Conservation (phyloP, 108 stramenopile genomes). For the Skeletonema menzelii region DNA sequence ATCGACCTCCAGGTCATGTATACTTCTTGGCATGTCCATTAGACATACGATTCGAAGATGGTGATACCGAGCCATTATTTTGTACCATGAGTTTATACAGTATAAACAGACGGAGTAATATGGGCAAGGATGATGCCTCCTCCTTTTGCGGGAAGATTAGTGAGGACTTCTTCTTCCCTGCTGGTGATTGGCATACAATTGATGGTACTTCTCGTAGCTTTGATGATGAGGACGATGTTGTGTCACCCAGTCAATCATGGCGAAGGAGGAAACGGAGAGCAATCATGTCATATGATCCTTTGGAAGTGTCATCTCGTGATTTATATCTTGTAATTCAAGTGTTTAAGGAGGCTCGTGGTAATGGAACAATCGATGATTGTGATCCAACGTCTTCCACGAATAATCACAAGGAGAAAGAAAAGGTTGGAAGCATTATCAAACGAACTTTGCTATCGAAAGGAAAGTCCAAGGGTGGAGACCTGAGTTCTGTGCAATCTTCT, state of each 20-base stretch:
- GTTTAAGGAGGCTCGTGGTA: constrained; percentile 45
- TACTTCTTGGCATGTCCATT: constrained; percentile 64
- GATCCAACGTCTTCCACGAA: neutral
- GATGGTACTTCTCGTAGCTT: constrained; percentile 22
- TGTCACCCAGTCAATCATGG: constrained; percentile 44
- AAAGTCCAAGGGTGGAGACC: neutral
- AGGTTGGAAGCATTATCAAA: constrained; percentile 11
- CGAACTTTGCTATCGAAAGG: constrained; percentile 7
- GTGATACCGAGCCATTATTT: constrained; percentile 68
- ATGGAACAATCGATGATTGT: constrained; percentile 1
- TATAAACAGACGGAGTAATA: constrained; percentile 18
- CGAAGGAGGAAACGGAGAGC: constrained; percentile 68
- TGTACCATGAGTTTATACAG: constrained; percentile 73
- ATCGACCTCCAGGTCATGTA: constrained; percentile 65
- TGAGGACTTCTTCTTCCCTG: constrained; percentile 86
- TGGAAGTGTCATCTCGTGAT: constrained; percentile 24
- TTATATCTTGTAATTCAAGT: constrained; percentile 74
- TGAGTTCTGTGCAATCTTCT: neutral
- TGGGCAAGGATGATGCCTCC: neutral
- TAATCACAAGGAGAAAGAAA: constrained; percentile 6
- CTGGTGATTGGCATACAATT: constrained; percentile 71
- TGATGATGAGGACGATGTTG: constrained; percentile 26
- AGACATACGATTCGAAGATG: constrained; percentile 49
- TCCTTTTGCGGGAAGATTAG: constrained; percentile 67
- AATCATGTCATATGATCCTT: constrained; percentile 71